These are phyloP conservation scores for Populus deltoides DNA, from an alignment of 345 rosid genomes.

Conservation along the genomic window DNA sequence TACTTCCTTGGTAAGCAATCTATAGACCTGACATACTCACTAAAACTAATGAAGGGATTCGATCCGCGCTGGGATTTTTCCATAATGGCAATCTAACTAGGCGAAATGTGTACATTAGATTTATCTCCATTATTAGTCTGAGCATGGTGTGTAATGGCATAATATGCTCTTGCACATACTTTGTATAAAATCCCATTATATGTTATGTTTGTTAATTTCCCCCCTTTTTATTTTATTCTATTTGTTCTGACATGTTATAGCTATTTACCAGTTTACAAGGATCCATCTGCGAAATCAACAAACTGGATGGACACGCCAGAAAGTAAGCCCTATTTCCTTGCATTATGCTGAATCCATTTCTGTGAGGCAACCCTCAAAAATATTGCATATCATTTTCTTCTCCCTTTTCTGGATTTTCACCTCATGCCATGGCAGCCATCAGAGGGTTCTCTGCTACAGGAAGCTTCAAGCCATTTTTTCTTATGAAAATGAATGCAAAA, in stretches of 20 bases:
- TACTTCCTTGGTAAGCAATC: background rate
- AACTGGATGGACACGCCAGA: background rate
- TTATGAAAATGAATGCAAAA: background rate
- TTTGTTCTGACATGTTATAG: background rate
- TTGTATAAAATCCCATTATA: background rate
- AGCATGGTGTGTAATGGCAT: too few relatives aligned
- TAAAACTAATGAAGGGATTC: too few relatives aligned
- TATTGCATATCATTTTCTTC: background rate
- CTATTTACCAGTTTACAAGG: background rate
- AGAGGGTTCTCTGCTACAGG: background rate
- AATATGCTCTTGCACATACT: background rate
- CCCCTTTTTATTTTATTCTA: too few relatives aligned
- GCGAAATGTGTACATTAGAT: too few relatives aligned
- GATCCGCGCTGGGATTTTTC: too few relatives aligned
- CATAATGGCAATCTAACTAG: too few relatives aligned
- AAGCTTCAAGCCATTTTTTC: background rate
- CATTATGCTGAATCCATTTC: background rate
- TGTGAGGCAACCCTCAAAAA: background rate
- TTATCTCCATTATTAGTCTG: too few relatives aligned
- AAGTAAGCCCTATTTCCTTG: background rate
- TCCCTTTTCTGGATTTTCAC: conserved; percentile 6
- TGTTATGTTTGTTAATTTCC: background rate
- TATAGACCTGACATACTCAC: too few relatives aligned
- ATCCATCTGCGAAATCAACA: background rate
- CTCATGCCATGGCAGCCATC: background rate